A percentile compares a stretch with the other conserved stretches of the same genome.
Conservation (phyloP, 75 land plant genomes). For the Pinus tabuliformis region DNA sequence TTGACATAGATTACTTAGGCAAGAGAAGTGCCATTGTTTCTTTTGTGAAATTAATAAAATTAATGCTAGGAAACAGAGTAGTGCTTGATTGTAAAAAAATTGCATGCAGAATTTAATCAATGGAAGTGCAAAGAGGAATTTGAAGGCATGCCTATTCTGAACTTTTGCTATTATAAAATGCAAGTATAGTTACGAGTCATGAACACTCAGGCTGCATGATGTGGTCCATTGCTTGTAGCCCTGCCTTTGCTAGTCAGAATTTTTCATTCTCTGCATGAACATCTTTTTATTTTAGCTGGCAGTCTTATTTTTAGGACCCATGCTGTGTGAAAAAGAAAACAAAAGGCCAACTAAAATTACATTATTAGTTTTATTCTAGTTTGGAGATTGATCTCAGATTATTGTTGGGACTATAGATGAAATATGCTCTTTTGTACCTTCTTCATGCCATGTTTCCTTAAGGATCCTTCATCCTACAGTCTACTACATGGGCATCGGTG, state of each 20-base stretch:
- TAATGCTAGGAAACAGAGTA: background rate
- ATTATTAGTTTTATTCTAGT: no score
- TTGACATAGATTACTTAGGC: background rate
- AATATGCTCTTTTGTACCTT: no score
- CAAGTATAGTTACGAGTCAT: background rate
- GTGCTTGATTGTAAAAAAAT: background rate
- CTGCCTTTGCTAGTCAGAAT: background rate
- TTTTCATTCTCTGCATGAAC: background rate
- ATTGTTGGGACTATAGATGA: no score
- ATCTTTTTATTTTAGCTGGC: background rate
- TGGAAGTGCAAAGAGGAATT: background rate
- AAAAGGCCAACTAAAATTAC: no score
- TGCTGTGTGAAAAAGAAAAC: no score
- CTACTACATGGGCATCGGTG: no score
- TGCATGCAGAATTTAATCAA: background rate
- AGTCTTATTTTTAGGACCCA: background rate
- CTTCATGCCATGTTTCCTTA: no score
- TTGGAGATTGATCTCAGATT: no score
- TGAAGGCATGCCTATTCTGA: background rate
- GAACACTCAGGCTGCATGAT: background rate
- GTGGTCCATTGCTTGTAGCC: background rate
- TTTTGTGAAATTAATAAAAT: background rate
- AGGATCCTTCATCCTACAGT: no score
- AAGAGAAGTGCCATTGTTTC: background rate
- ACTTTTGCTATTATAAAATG: background rate